Conservation (phyloP, 805 yeast species). For the Zygosaccharomyces lentus region DNA sequence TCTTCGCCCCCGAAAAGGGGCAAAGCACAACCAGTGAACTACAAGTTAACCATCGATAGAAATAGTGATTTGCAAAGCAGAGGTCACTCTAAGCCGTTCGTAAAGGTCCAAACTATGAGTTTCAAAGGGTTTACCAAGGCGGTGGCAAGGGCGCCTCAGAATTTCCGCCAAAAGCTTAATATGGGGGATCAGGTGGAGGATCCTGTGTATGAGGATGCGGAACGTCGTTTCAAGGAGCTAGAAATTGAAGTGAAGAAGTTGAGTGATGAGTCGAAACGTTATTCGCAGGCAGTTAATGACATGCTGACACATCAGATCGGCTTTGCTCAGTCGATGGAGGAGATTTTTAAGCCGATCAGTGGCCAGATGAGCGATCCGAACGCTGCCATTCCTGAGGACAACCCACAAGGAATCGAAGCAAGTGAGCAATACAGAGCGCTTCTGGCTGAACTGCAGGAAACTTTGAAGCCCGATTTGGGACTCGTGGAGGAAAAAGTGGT, state of each 20-base stretch:
- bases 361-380: constrained; percentile 91
- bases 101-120: constrained; percentile 50
- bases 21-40: background rate
- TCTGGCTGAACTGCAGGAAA: constrained; percentile 78
- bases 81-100: background rate
- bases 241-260: constrained; percentile 86
- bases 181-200: constrained; percentile 80
- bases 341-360: constrained; percentile 91
- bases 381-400: constrained; percentile 81
- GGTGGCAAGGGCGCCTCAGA: constrained; percentile 84
- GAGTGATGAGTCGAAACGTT: constrained; percentile 84
- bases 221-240: constrained; percentile 88
- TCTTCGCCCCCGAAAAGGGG: background rate
- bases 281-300: constrained; percentile 86
- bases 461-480: constrained; percentile 87
- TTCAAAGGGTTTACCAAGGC: constrained; percentile 84
- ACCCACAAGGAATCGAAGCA: constrained; percentile 95
- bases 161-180: constrained; percentile 81
- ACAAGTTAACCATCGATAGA: background rate
- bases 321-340: constrained; percentile 92
- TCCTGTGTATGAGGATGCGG: constrained; percentile 91
- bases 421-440: constrained; percentile 86
- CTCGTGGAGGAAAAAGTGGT: constrained; percentile 87
- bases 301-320: constrained; percentile 93
- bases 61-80: background rate